Evolutionary conservation across 2,329 filamentous ascomycete genomes (phyloP), one percentile per base, ranked within the genome.

Genomic region (Ascochyta pisi): DNA sequence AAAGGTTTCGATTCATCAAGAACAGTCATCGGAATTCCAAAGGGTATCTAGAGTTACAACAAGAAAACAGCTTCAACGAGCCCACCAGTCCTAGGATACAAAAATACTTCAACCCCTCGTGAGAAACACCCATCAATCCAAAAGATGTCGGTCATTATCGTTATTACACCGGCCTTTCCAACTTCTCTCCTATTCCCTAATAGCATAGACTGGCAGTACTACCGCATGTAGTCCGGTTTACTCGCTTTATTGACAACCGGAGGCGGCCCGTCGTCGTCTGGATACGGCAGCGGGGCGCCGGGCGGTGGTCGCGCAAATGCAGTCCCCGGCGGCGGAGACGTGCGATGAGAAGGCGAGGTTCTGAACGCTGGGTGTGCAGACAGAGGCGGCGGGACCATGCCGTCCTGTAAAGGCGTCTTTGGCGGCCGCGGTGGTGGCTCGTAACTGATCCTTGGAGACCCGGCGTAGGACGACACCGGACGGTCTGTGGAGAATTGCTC

Each of bases 221-320:
- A 72, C 24, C 69, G 63, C 40, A 62, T 62, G 33, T 67, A 91
- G 44, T 90, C 88, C 1, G 94, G 94, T 75, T 97, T 97, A 64
- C 88, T 86, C 40, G 89, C 87, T 83, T 92, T 90, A 68, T 96
- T 96, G 7, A 96, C 92, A 6, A 85, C 81, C 3, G 94, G 94
- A 16, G 94, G 93, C 26, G 89, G 88, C 24, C 89, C 90, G 67
- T 96, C 89, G 41, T 87, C 88, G 43, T 91, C 77, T 0, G 94
- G 94, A 73, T 97, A 97, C 0, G 92, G 92, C 31, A 91, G 82
- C 8, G 79, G 73, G 1, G 68, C 66, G 4, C 72, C 72, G 4
- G 66, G 67, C 8, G 73, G 73, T 10, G 71, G 73, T 52, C 72
- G 54, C 13, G 74, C 49, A 46, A 71, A 65, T 3, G 60, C 46